These are phyloP conservation scores for Cyclotella kingstonii DNA, from an alignment of 108 stramenopile genomes.

Conservation along the genomic window DNA sequence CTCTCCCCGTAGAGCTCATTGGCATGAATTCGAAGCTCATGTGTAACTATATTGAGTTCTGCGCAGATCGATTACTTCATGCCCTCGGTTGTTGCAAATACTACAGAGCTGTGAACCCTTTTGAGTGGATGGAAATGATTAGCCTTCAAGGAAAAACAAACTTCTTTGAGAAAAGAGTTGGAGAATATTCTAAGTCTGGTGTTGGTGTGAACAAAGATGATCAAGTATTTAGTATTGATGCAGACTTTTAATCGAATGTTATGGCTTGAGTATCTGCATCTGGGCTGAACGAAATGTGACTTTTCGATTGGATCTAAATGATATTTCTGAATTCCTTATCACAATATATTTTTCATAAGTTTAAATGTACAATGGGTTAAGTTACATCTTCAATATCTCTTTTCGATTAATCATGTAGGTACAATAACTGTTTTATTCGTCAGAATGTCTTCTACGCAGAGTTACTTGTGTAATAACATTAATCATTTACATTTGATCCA, in stretches of 20 bases:
- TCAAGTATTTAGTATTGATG: conserved; percentile 86
- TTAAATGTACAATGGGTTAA: no score
- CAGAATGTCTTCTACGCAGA: no score
- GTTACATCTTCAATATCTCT: no score
- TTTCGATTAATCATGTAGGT: no score
- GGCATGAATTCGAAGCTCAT: conserved; percentile 98
- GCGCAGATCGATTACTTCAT: conserved; percentile 94
- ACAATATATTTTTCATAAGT: no score
- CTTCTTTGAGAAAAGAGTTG: conserved; percentile 96
- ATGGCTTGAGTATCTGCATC: neutral
- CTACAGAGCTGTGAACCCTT: conserved; percentile 93
- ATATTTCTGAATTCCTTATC: no score
- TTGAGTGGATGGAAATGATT: conserved; percentile 99
- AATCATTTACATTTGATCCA: no score
- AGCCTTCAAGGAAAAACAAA: conserved; percentile 98
- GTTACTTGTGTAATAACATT: no score
- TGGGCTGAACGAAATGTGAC: neutral
- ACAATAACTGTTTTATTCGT: no score
- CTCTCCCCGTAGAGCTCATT: conserved; percentile 98
- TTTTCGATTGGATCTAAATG: no score
- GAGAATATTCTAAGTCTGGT: conserved; percentile 94
- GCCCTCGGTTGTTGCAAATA: conserved; percentile 84
- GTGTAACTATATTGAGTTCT: conserved; percentile 99
- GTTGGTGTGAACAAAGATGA: conserved; percentile 86
- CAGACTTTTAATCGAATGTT: conserved; percentile 73